These are phyloP conservation scores for Aspergillus cavernicola DNA, from an alignment of 495 filamentous ascomycete genomes.

Conservation along the genomic window DNA sequence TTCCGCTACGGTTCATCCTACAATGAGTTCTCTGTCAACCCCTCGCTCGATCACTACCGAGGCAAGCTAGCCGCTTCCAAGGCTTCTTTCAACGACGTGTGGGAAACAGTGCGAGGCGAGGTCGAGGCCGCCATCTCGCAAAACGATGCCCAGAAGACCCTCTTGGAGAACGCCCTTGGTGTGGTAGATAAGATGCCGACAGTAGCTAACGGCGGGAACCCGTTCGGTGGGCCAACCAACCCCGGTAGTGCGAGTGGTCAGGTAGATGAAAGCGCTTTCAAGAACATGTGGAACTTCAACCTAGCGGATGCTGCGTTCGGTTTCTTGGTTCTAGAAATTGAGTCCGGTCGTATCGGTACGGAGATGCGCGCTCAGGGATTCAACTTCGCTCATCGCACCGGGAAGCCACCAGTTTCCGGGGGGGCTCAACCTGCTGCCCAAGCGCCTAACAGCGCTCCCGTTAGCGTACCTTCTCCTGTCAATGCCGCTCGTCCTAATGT, in stretches of 20 bases:
- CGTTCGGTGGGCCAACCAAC: slow-evolving; percentile 84
- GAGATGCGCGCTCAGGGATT: slow-evolving; percentile 99
- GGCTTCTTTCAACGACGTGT: slow-evolving; percentile 98
- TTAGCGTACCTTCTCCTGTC: slow-evolving; percentile 24
- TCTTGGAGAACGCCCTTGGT: slow-evolving; percentile 82
- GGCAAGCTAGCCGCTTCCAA: slow-evolving; percentile 99
- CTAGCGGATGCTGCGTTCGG: slow-evolving; percentile 96
- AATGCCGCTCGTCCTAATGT: slow-evolving; percentile 15
- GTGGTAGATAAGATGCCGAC: slow-evolving; percentile 96
- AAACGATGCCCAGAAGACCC: slow-evolving; percentile 86
- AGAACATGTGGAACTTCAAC: slow-evolving; percentile 99
- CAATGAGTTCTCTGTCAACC: slow-evolving; percentile 99
- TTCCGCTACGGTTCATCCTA: slow-evolving; percentile 99
- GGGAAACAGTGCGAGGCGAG: slow-evolving; percentile 96
- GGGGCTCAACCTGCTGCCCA: slow-evolving; percentile 31
- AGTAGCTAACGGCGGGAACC: slow-evolving; percentile 90
- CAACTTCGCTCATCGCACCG: slow-evolving; percentile 91
- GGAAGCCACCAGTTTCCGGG: slow-evolving; percentile 41
- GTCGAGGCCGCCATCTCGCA: slow-evolving; percentile 89
- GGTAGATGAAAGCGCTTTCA: slow-evolving; percentile 98
- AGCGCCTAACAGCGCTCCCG: slow-evolving; percentile 39
- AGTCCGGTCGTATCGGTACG: slow-evolving; percentile 90
- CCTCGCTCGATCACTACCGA: slow-evolving; percentile 95
- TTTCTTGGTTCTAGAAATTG: slow-evolving; percentile 90
- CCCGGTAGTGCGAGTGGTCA: slow-evolving; percentile 72